Evolutionary conservation across 116 monocot species (phyloP).

Genomic region (Papilionanthe hybrid): DNA sequence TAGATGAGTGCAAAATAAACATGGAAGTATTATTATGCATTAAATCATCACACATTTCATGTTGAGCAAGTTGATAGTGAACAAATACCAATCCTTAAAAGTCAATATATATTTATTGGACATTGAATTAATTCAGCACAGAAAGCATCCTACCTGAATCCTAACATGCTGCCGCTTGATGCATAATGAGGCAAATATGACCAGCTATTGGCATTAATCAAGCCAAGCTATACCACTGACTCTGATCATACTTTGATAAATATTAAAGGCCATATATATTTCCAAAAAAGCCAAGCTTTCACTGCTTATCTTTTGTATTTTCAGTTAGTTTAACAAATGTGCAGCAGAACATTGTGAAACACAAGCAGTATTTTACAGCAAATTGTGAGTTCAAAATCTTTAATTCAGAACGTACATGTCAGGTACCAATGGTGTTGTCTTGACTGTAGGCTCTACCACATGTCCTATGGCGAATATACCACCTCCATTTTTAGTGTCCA

Average conservation of each 20-base stretch:
- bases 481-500: constrained; percentile 76
- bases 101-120: background rate
- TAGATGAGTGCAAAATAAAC: background rate
- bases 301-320: background rate
- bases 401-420: constrained; percentile 56
- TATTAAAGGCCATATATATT: background rate
- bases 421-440: constrained; percentile 86
- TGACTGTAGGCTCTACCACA: constrained; percentile 81
- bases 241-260: background rate
- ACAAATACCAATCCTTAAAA: background rate
- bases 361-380: background rate
- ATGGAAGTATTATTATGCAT: background rate
- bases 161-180: background rate
- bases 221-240: background rate
- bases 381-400: background rate
- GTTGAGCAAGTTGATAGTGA: background rate
- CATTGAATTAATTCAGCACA: background rate
- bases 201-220: background rate
- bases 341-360: background rate
- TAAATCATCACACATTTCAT: background rate
- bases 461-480: constrained; percentile 90
- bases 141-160: background rate
- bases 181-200: background rate
- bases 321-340: background rate
- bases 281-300: background rate